phyloP scores from a whole-genome alignment of 202 grass and related monocot genomes.

The Panicum virgatum region DNA sequence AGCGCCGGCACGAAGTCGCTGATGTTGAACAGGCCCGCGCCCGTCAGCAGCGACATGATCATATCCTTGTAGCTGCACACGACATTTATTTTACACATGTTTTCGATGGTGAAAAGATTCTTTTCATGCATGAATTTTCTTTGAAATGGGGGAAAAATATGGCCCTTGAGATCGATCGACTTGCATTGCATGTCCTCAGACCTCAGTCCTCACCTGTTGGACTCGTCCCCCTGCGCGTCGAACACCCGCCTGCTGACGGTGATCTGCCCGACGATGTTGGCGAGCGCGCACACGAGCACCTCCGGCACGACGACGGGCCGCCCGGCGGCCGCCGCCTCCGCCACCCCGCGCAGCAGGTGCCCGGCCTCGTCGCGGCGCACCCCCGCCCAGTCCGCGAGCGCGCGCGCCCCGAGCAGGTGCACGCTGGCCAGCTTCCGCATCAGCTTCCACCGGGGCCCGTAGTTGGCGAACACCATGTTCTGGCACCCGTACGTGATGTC shows the following conservation, averaged over 20 bases:
- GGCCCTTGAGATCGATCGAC: too few species aligned
- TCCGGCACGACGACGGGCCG: constrained; percentile 66
- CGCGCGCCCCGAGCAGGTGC: constrained; percentile 72
- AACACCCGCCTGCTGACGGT: constrained; percentile 84
- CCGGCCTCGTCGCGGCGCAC: constrained; percentile 68
- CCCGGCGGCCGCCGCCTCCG: constrained; percentile 8
- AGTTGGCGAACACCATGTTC: constrained; percentile 93
- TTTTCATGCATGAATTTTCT: not conserved
- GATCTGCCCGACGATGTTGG: constrained; percentile 81
- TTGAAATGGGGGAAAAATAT: not conserved
- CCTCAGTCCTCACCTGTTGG: constrained; percentile 50
- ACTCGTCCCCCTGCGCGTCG: constrained; percentile 62
- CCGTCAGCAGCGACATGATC: constrained; percentile 78
- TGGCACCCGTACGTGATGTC: constrained; percentile 74
- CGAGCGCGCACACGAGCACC: constrained; percentile 72
- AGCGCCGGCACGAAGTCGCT: constrained; percentile 83
- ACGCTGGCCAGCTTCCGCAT: constrained; percentile 83
- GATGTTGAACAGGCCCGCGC: constrained; percentile 76
- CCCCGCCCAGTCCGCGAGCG: constrained; percentile 57
- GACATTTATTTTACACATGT: not conserved
- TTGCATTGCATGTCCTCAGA: not conserved
- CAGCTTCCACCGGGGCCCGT: constrained; percentile 76
- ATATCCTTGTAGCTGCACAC: constrained; percentile 75
- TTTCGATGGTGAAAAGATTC: not conserved
- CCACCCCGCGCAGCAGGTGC: constrained; percentile 26